Evolutionary conservation across 306 rosid species (phyloP).

Genomic region (Alnus rubra): DNA sequence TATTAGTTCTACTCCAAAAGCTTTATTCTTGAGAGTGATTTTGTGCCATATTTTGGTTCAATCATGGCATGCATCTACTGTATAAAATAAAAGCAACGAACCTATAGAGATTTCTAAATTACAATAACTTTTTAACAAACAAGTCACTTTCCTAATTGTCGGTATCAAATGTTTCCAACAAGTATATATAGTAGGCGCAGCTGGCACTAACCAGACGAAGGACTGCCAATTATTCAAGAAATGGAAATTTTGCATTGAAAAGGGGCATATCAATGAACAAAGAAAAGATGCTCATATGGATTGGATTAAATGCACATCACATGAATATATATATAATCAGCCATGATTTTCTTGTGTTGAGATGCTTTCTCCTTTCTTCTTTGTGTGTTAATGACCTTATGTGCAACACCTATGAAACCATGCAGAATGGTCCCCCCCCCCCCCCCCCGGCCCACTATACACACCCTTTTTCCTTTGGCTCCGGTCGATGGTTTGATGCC

Average conservation of each 20-base stretch:
- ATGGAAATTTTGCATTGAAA: slow-evolving; percentile 46
- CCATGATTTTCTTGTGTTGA: slow-evolving; percentile 24
- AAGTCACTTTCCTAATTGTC: slow-evolving; percentile 51
- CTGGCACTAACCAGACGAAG: slow-evolving; percentile 55
- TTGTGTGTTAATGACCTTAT: slow-evolving; percentile 38
- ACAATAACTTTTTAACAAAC: slow-evolving; percentile 40
- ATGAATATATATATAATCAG: neutral
- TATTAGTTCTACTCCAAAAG: neutral
- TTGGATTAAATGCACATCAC: slow-evolving; percentile 17
- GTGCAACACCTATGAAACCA: slow-evolving; percentile 44
- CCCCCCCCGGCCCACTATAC: no score
- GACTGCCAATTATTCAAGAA: slow-evolving; percentile 39
- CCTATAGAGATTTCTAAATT: slow-evolving; percentile 6
- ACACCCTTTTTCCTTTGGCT: no score
- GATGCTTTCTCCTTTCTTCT: slow-evolving; percentile 43
- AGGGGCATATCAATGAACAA: slow-evolving; percentile 26
- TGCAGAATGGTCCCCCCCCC: slow-evolving; percentile 79
- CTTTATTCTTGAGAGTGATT: slow-evolving; percentile 27
- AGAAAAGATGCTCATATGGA: slow-evolving; percentile 31
- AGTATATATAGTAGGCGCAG: slow-evolving; percentile 47
- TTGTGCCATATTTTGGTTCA: slow-evolving; percentile 38
- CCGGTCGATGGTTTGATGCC: neutral
- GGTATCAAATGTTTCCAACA: slow-evolving; percentile 47
- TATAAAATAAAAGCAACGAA: no score
- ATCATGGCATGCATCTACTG: slow-evolving; percentile 8